Conservation (phyloP, 1,284 basidiomycete species). For the Marasmius tenuissimus region DNA sequence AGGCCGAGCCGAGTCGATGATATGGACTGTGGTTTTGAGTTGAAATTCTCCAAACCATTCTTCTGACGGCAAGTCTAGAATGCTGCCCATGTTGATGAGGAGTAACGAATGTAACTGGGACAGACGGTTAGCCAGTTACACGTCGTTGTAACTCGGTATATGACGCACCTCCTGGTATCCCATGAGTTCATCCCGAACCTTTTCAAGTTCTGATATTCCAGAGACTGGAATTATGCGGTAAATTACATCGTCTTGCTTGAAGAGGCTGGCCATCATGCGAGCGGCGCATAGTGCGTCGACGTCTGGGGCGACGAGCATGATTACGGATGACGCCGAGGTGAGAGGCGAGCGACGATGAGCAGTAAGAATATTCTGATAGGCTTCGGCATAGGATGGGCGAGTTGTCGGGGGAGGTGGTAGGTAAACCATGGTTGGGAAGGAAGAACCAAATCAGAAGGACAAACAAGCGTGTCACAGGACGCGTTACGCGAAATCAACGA, state of each 20-base stretch:
- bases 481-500: conserved; percentile 3
- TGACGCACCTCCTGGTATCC: conserved; percentile 66
- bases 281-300: conserved; percentile 91
- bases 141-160: not conserved
- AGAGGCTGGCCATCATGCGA: conserved; percentile 85
- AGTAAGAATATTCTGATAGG: conserved; percentile 76
- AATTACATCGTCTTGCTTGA: conserved; percentile 93
- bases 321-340: conserved; percentile 77
- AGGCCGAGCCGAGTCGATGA: conserved; percentile 93
- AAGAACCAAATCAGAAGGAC: not conserved
- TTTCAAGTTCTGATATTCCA: conserved; percentile 76
- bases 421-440: conserved; percentile 51
- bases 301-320: conserved; percentile 86
- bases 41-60: conserved; percentile 77
- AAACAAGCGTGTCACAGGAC: not conserved
- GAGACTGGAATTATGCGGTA: conserved; percentile 92
- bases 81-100: conserved; percentile 90
- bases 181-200: conserved; percentile 66
- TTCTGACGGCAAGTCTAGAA: conserved; percentile 76
- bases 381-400: conserved; percentile 72
- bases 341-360: conserved; percentile 73
- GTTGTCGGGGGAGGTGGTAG: conserved; percentile 66
- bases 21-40: conserved; percentile 71
- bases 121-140: not conserved
- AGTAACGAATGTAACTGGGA: conserved; percentile 87